These are phyloP conservation scores for Macrolepiota dolichaula DNA, from an alignment of 768 basidiomycete genomes.

Conservation along the genomic window DNA sequence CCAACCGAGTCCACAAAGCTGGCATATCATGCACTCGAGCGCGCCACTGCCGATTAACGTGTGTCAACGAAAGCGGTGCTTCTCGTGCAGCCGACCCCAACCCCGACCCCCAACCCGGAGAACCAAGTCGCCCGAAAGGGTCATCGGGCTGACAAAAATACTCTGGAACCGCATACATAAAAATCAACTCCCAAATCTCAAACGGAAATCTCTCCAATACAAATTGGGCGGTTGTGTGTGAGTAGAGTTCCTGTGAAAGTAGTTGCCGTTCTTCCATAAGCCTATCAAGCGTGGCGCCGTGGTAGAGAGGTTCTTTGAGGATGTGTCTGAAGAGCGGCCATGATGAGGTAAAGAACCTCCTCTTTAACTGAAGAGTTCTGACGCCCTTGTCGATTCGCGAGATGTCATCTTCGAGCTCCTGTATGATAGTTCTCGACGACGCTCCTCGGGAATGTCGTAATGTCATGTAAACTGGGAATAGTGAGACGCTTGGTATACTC, in stretches of 20 bases:
- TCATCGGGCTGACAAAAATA: not conserved
- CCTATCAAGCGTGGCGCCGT: not conserved
- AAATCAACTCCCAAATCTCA: not conserved
- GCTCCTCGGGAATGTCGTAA: not conserved
- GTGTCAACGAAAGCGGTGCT: not conserved
- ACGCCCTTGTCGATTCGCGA: not conserved
- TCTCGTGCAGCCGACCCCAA: not conserved
- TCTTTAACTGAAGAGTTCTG: not conserved
- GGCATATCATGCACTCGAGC: not conserved
- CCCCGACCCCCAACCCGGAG: no score
- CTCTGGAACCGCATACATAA: not conserved
- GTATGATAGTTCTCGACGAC: not conserved
- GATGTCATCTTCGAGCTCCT: not conserved
- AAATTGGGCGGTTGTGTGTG: not conserved
- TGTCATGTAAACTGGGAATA: not conserved
- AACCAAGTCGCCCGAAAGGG: not conserved
- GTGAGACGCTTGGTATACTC: no score
- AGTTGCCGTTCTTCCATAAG: not conserved
- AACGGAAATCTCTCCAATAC: not conserved
- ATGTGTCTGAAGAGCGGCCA: not conserved
- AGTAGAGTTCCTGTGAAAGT: not conserved
- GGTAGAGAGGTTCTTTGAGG: not conserved
- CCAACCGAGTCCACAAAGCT: not conserved
- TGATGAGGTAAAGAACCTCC: not conserved
- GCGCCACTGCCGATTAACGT: constrained; percentile 1